These are phyloP conservation scores for Phytopythium montanum DNA, from an alignment of 352 stramenopile species.

Conservation along the genomic window DNA sequence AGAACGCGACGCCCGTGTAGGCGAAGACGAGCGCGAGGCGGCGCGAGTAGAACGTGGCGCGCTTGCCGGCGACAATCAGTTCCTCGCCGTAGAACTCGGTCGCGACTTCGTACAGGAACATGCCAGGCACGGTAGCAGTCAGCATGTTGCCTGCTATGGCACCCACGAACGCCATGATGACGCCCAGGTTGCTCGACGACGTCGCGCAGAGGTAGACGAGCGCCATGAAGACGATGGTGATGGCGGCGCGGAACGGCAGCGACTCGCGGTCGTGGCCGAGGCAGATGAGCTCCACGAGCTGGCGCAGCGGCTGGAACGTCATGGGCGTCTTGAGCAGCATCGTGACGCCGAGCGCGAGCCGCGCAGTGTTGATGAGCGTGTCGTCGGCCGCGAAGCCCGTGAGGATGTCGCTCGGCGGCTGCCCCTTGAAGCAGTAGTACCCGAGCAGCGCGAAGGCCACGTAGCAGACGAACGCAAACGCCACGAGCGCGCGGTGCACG, in stretches of 20 bases:
- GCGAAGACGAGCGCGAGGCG: conserved; percentile 44
- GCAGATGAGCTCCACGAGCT: conserved; percentile 70
- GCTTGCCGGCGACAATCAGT: background rate
- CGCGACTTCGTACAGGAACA: conserved; percentile 75
- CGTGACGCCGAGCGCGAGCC: conserved; percentile 61
- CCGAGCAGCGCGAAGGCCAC: conserved; percentile 62
- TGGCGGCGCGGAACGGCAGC: conserved; percentile 58
- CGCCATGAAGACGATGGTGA: conserved; percentile 71
- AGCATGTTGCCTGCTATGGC: conserved; percentile 70
- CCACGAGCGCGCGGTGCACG: conserved; percentile 62
- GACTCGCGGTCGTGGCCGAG: conserved; percentile 69
- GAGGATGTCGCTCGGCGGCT: conserved; percentile 83
- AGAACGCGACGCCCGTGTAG: conserved; percentile 47
- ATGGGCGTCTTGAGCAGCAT: conserved; percentile 85
- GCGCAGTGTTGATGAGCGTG: conserved; percentile 73
- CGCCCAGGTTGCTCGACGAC: conserved; percentile 56
- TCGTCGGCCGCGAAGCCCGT: conserved; percentile 69
- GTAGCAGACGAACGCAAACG: conserved; percentile 52
- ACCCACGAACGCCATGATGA: conserved; percentile 76
- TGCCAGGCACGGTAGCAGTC: conserved; percentile 60
- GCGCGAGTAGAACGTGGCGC: conserved; percentile 45
- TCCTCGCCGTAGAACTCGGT: conserved; percentile 27
- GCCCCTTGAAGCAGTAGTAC: conserved; percentile 76
- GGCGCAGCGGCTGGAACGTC: conserved; percentile 81
- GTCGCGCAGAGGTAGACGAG: conserved; percentile 56